Evolutionary conservation across 1,139 yeast genomes (phyloP), one percentile per base, ranked within the genome.

Genomic region (Geotrichum klebahnii): DNA sequence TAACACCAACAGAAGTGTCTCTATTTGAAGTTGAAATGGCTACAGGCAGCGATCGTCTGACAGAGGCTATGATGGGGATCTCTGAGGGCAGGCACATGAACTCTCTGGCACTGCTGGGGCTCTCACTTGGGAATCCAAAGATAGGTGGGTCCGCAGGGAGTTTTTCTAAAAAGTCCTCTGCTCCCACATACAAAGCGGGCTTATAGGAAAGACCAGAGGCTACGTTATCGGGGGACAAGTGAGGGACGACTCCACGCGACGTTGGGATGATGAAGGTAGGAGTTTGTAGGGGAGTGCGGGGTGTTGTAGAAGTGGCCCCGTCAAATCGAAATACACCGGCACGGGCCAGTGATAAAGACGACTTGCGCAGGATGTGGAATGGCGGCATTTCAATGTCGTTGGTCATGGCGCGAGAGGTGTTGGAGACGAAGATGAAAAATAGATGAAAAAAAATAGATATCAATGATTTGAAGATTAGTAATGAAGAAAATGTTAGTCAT

Each of bases 141-240:
- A 65, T 32, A 17, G 64, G 61, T 35, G 52, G 41, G 20, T 33
- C 35, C 6, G 50, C 53, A 1, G 58, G 57, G 20, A 60, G 50
- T 55, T 55, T 64, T 50, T 56, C 68, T 57, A 59, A 53, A 49
- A 61, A 38, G 19, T 46, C 49, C n/a, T 38, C 36, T 24, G 43
- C 40, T 28, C 44, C 36, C 48, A 36, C 6, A 48, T 57, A 9
- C 12, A 64, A 52, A 1, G 61, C 68, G 0, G 59, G 52, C 5
- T 59, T 50, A 9, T 54, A 50, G 4, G 48, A 26, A 17, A 38
- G 47, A 12, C 42, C 45, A 16, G 59, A 55, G 16, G 49, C 49
- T 19, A 64, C 61, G 50, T 65, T 64, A 53, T 71, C 75, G 3
- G 75, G 75, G 14, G 75, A 69, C 49, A 71, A 46, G 51, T 71